Conservation (phyloP, 2,329 filamentous ascomycete genomes). For the Claviceps quebecensis region DNA sequence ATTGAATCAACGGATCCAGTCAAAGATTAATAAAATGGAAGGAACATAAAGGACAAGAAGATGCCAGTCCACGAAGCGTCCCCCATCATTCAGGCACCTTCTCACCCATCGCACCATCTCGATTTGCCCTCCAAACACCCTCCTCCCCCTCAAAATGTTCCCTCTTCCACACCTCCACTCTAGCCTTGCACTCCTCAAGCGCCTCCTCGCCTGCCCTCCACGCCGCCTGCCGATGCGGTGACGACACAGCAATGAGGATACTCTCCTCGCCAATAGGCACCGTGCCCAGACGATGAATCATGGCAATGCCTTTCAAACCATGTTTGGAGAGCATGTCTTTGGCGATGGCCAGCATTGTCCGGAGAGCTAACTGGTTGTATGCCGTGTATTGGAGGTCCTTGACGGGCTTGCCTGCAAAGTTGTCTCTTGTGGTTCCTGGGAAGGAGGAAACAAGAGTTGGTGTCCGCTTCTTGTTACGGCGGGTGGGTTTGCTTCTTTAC, state of each 20-base stretch:
- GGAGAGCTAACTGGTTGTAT: conserved; percentile 56
- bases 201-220: conserved; percentile 86
- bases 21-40: too few species aligned
- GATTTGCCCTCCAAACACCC: conserved; percentile 77
- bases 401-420: conserved; percentile 57
- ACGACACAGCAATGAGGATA: conserved; percentile 75
- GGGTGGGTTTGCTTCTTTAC: neutral
- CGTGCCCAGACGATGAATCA: conserved; percentile 71
- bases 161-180: conserved; percentile 89
- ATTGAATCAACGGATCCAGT: too few species aligned
- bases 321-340: conserved; percentile 44
- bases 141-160: conserved; percentile 73
- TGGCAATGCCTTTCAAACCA: conserved; percentile 55
- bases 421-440: conserved; percentile 62
- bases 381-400: conserved; percentile 62
- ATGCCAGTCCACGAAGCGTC: too few species aligned
- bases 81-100: conserved; percentile 18
- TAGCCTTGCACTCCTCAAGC: conserved; percentile 71
- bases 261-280: conserved; percentile 90
- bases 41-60: too few species aligned
- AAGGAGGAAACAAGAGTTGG: neutral
- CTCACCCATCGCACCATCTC: conserved; percentile 52
- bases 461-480: neutral
- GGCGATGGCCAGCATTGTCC: conserved; percentile 53
- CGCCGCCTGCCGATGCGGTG: conserved; percentile 68